phyloP scores from a whole-genome alignment of 108 stramenopile species.

The Schizochytrium sp. region DNA sequence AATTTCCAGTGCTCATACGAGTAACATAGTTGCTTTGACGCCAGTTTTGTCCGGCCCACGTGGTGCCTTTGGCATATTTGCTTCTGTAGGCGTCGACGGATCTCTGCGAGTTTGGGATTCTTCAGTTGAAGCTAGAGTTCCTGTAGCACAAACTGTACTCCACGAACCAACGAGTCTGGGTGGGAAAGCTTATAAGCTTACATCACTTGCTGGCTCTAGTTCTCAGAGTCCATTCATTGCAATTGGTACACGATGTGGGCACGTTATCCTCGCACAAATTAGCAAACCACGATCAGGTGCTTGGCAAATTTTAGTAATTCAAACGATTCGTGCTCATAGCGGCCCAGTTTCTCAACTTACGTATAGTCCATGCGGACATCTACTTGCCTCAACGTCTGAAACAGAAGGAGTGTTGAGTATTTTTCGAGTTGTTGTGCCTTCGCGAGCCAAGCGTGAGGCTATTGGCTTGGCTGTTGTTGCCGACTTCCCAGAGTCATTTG shows the following conservation, averaged over 20 bases:
- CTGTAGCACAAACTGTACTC: not conserved
- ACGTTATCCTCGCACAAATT: not conserved
- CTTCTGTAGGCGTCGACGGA: not conserved
- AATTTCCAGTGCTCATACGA: not conserved
- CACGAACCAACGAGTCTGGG: not conserved
- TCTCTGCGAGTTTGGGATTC: conserved; percentile 16
- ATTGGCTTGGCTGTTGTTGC: not conserved
- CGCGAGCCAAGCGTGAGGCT: conserved; percentile 22
- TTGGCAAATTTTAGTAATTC: not conserved
- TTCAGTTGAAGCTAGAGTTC: not conserved
- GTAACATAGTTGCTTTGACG: not conserved
- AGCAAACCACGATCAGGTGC: not conserved
- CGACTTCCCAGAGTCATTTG: not conserved
- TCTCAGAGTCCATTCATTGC: not conserved
- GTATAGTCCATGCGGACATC: conserved; percentile 6
- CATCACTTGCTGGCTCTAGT: not conserved
- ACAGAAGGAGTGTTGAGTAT: not conserved
- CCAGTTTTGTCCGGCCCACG: not conserved
- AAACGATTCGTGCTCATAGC: not conserved
- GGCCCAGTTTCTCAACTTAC: not conserved
- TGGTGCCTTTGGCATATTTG: not conserved
- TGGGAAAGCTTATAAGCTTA: not conserved
- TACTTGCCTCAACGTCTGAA: not conserved
- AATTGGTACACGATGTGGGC: not conserved
- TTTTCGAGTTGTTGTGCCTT: not conserved